phyloP scores from a whole-genome alignment of 2,329 filamentous ascomycete genomes.

The Fusarium sarcochroum region DNA sequence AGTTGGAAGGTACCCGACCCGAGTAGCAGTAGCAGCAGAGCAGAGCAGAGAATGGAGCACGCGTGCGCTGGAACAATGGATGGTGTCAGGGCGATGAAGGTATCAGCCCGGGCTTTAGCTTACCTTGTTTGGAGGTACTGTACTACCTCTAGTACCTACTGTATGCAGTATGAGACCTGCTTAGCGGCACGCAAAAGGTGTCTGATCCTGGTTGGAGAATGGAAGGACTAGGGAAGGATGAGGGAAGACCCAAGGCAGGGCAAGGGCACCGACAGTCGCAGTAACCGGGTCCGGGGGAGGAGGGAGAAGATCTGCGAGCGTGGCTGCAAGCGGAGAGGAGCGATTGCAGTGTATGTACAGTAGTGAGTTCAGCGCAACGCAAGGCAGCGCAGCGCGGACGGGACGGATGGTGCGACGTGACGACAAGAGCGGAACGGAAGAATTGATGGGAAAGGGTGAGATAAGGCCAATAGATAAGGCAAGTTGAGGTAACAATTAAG shows the following conservation, averaged over 20 bases:
- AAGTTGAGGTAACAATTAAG: not conserved
- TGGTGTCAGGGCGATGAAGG: slow-evolving; percentile 44
- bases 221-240: slow-evolving; percentile 44
- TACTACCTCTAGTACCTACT: slow-evolving; percentile 16
- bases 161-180: slow-evolving; percentile 38
- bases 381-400: not conserved
- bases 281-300: slow-evolving; percentile 43
- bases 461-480: slow-evolving; percentile 2
- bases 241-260: slow-evolving; percentile 40
- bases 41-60: slow-evolving; percentile 36
- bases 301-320: slow-evolving; percentile 46
- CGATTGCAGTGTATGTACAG: slow-evolving; percentile 32
- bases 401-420: slow-evolving; percentile 36
- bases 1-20: slow-evolving; percentile 10
- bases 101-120: slow-evolving; percentile 43
- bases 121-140: slow-evolving; percentile 32
- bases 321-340: slow-evolving; percentile 45
- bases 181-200: slow-evolving; percentile 43
- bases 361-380: slow-evolving; percentile 13
- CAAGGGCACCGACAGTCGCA: slow-evolving; percentile 41
- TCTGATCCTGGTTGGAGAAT: slow-evolving; percentile 42
- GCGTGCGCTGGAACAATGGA: slow-evolving; percentile 46
- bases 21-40: slow-evolving; percentile 6
- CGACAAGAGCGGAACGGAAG: slow-evolving; percentile 4
- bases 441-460: not conserved